These are phyloP conservation scores for Hemisphaericaspora xylofermentans DNA, from an alignment of 1,139 yeast species.

Conservation along the genomic window DNA sequence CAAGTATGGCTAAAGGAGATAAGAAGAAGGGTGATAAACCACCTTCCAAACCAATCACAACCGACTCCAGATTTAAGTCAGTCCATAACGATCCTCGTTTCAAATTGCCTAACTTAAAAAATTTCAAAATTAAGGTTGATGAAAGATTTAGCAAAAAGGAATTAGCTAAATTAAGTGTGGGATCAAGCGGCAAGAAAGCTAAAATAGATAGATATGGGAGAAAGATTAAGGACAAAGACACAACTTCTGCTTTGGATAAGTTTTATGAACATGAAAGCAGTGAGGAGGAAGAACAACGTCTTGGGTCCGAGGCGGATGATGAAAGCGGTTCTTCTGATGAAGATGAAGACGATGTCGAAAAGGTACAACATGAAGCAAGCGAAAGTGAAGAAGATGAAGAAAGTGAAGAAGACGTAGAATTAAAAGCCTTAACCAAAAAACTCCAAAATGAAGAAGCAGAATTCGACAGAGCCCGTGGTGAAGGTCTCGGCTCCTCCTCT, in stretches of 20 bases:
- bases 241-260: slow-evolving; percentile 52
- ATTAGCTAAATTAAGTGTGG: slow-evolving; percentile 55
- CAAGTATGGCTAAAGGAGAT: slow-evolving; percentile 25
- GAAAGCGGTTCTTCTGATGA: slow-evolving; percentile 23
- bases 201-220: slow-evolving; percentile 88
- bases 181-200: slow-evolving; percentile 47
- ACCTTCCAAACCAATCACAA: slow-evolving; percentile 35
- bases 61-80: slow-evolving; percentile 74
- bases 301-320: slow-evolving; percentile 11
- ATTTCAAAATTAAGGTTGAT: slow-evolving; percentile 77
- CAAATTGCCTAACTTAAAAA: slow-evolving; percentile 67
- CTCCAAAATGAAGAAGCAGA: slow-evolving; percentile 21
- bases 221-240: slow-evolving; percentile 36
- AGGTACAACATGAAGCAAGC: slow-evolving; percentile 21
- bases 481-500: slow-evolving; percentile 40
- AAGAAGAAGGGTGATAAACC: slow-evolving; percentile 14
- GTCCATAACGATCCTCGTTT: slow-evolving; percentile 90
- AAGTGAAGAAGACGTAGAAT: slow-evolving; percentile 18
- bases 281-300: slow-evolving; percentile 19
- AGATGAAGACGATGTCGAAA: slow-evolving; percentile 19
- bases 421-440: slow-evolving; percentile 13
- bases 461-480: slow-evolving; percentile 69
- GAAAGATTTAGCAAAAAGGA: slow-evolving; percentile 80
- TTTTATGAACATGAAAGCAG: slow-evolving; percentile 57
- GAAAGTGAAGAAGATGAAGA: slow-evolving; percentile 27